Evolutionary conservation across 140 eudicot genomes (phyloP).

Genomic region (Stevia rebaudiana): DNA sequence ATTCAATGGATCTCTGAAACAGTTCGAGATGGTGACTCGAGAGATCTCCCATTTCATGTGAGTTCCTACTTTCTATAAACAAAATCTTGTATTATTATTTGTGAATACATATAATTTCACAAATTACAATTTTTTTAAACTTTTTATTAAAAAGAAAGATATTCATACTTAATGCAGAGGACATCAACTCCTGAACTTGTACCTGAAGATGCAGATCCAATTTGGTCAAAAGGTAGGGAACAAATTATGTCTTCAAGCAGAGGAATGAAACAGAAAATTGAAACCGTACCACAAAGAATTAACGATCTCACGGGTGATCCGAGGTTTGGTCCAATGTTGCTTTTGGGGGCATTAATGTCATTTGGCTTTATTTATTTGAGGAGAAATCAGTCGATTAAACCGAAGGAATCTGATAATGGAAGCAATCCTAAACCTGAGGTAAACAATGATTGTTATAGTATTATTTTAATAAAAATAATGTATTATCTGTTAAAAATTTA

Average conservation of each 20-base stretch:
- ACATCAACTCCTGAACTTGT: constrained; percentile 77
- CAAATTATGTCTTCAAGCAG: constrained; percentile 47
- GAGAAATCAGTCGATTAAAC: constrained; percentile 50
- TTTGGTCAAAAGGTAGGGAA: constrained; percentile 56
- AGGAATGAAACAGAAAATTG: constrained; percentile 42
- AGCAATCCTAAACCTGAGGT: constrained; percentile 39
- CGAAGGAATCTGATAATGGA: constrained; percentile 24
- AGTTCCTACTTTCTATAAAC: constrained; percentile 33
- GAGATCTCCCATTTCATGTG: constrained; percentile 78
- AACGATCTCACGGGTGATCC: constrained; percentile 58
- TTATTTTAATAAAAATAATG: not conserved
- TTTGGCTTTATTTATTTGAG: constrained; percentile 62
- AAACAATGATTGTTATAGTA: no score
- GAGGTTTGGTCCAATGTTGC: constrained; percentile 77
- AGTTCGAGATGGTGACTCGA: constrained; percentile 73
- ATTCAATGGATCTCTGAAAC: constrained; percentile 72
- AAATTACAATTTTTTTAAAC: not conserved
- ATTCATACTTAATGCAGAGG: constrained; percentile 40
- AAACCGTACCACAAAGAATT: constrained; percentile 25
- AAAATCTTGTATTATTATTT: not conserved
- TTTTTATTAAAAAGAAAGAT: not conserved
- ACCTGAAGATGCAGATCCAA: constrained; percentile 69
- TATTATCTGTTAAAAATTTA: not conserved
- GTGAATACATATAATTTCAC: not conserved
- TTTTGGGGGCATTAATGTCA: constrained; percentile 75